Base-by-base conservation (phyloP, 2,329 filamentous ascomycete genomes). In the Helotiales sp. region DNA sequence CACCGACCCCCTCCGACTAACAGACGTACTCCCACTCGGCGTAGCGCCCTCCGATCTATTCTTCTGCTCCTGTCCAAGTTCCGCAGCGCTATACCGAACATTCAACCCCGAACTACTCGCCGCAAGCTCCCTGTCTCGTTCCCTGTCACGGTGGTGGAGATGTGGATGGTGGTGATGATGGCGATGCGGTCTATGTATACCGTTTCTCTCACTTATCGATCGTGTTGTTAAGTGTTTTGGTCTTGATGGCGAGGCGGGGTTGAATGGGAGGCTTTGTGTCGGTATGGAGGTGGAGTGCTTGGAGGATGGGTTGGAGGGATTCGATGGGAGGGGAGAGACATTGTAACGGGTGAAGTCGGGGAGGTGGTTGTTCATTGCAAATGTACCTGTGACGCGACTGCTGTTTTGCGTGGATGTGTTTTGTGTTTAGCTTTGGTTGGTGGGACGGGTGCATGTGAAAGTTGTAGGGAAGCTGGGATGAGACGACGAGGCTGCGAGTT, bases 161-260 rank as follows among this genome's bases (percentile, higher is more conserved):
- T 70, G 70, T 31, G 66, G 63, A 47, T 72, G 69, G 51, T 73
- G 70, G 57, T 71, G 70, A 44, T 74, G 71, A 56, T 74, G n/a
- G n/a, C n/a, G 72, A 55, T 77, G 76, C 54, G 73, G 69, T 34
- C 64, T 63, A 12, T 51, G 34, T 17, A 58, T 49, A 27, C 59
- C 50, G 9, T 59, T 59, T 24, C 60, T 29, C 24, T 69, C 68
- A 17, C 61, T 61, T 36, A 66, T 66, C 47, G 84, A 86, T 31
- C 81, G 78, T 59, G 77, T 80, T 59, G 84, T 74, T 64, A 82
- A 80, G 64, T 83, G 82, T 58, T 77, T 77, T 24, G 76, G 70
- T 22, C 74, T 72, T 48, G 66, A 68, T 24, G 74, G 72, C 19
- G 74, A 71, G 55, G n/a, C n/a, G n/a, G n/a, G n/a, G n/a, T n/a